Evolutionary conservation across 2,329 filamentous ascomycete species (phyloP), one percentile per base, ranked within the genome.

Genomic region (Akanthomyces muscarius): DNA sequence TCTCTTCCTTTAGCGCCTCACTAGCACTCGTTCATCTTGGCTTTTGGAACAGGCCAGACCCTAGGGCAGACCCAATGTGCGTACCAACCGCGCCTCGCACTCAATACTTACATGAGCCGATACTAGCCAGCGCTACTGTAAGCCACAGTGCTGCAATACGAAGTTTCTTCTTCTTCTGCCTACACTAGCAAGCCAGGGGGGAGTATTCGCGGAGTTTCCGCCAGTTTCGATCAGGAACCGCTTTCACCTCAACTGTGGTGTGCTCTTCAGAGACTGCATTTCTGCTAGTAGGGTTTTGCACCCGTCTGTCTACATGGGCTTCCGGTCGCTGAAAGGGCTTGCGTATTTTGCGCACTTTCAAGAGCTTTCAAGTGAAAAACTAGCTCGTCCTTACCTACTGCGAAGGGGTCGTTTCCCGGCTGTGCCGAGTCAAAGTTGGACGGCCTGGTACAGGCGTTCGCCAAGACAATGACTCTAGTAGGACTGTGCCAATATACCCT

Each of bases 111-210:
- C 10, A 36, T 45, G 28, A n/a, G 36, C 33, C 52, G 21, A 13
- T 55, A 42, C 41, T 28, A 55, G 33, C 14, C 33, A 36, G 45
- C 55, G 45, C 55, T 59, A 59, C 55, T 50, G 55, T 56, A 56
- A 56, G 53, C 53, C 53, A 56, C 53, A 13, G 25, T 44, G 21
- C n/a, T 38, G 11, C 14, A 48, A 48, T 50, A 41, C 42, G 44
- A 57, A 47, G 21, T 57, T 45, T 11, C n/a, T 13, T 36, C 11
- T 23, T 13, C 50, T 53, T 53, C 33, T 21, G 18, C 30, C 5
- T 21, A 33, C 10, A 38, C 45, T 1, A 53, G 7, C 5, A 4
- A 42, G 36, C 45, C n/a, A 23, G 23, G 13, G 36, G 1, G 10
- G 38, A 28, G 25, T 5, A 16, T 28, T 48, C 30, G 33, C 5